phyloP scores from a whole-genome alignment of 306 rosid genomes.

The Glycyrrhiza uralensis region DNA sequence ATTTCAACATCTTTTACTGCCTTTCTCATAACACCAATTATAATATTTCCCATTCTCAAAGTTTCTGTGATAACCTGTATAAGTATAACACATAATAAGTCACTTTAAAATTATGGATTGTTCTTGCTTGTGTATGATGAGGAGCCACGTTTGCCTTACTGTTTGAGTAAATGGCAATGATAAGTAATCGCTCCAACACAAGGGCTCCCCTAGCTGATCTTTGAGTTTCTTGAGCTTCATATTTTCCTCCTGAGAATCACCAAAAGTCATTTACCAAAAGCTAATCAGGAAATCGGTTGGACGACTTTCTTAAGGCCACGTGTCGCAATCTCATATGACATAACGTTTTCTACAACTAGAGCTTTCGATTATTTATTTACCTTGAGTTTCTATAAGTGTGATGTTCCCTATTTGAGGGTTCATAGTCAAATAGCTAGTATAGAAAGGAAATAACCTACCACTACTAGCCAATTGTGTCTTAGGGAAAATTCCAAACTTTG shows the following conservation, averaged over 20 bases:
- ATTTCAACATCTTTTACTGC: slow-evolving; percentile 82
- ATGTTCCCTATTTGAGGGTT: slow-evolving; percentile 7
- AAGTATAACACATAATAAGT: not conserved
- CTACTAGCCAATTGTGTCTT: not conserved
- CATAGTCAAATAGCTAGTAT: not conserved
- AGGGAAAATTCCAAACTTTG: not conserved
- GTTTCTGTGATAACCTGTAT: slow-evolving; percentile 84
- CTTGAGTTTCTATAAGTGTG: not conserved
- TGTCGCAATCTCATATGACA: not conserved
- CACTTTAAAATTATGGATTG: not conserved
- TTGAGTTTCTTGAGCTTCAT: slow-evolving; percentile 63
- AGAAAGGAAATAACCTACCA: not conserved
- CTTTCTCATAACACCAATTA: slow-evolving; percentile 82
- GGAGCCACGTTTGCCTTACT: slow-evolving; percentile 40
- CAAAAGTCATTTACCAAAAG: slow-evolving; percentile 7
- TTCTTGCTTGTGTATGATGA: not conserved
- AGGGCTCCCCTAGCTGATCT: slow-evolving; percentile 61
- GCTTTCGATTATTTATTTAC: not conserved
- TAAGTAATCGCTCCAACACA: slow-evolving; percentile 80
- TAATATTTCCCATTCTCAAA: slow-evolving; percentile 78
- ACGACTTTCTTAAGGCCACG: not conserved
- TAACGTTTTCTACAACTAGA: not conserved
- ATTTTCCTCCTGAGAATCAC: slow-evolving; percentile 71
- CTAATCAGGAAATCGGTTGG: not conserved
- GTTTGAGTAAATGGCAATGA: slow-evolving; percentile 84